Conservation (phyloP, 345 rosid species). For the Syzygium aromaticum region DNA sequence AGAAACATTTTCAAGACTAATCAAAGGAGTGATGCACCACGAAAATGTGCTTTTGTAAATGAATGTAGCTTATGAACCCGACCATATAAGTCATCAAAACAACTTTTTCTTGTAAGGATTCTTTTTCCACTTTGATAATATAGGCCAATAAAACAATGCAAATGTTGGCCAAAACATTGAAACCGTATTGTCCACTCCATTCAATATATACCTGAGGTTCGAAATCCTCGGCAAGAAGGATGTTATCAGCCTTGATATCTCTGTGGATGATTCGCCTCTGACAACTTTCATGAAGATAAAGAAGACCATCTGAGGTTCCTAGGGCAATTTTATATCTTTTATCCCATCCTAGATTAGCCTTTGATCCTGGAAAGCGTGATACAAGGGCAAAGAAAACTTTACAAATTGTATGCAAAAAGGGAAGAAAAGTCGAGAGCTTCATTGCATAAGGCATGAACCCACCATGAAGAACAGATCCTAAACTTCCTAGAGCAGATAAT, state of each 20-base stretch:
- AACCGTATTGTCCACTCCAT: not conserved
- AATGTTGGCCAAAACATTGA: not conserved
- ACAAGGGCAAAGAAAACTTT: not conserved
- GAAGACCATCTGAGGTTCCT: conserved; percentile 76
- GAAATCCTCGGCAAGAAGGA: conserved; percentile 79
- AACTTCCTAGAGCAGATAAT: conserved; percentile 70
- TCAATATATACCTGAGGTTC: conserved; percentile 64
- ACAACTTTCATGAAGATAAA: conserved; percentile 84
- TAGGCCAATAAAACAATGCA: not conserved
- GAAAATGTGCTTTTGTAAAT: not conserved
- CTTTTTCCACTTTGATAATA: not conserved
- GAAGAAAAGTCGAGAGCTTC: not conserved
- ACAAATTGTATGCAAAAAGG: not conserved
- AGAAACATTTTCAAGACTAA: not conserved
- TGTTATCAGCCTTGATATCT: conserved; percentile 91
- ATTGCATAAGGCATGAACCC: not conserved
- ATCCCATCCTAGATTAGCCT: conserved; percentile 56
- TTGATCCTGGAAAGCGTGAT: conserved; percentile 31
- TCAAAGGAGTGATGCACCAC: not conserved
- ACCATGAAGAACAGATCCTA: conserved; percentile 81
- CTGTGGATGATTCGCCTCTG: conserved; percentile 85
- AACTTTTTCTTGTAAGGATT: not conserved
- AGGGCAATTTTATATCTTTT: conserved; percentile 74
- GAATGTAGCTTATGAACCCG: not conserved
- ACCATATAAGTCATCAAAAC: not conserved